Base-by-base conservation (phyloP, 1,284 basidiomycete species). In the Fistulinella cinereoalba region DNA sequence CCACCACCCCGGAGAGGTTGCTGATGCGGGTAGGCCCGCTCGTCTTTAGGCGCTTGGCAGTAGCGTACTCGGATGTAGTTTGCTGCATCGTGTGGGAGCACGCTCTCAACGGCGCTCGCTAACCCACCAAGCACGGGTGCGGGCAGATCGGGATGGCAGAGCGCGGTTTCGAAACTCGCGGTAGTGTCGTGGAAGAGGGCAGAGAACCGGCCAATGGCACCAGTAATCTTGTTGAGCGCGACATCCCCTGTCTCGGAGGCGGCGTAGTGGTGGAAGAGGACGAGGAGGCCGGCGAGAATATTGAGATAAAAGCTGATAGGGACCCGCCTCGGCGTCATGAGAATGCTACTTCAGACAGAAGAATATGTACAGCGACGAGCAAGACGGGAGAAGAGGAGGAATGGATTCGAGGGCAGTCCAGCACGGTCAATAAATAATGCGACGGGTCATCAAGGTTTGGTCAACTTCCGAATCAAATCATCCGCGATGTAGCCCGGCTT, bases 211-310 rank as follows among this genome's bases (percentile, higher is more conserved):
- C 27, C 46, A 19, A 44, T 24, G n/a, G 58, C 57, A 2, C 58
- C 49, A 0, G 57, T 53, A 23, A 58, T 27, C 33, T 60, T 61
- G 41, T 58, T 58, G 36, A 59, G 43, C 1, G 55, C 59, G 5
- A 50, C 9, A 11, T 57, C 54, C 6, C 59, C 56, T 23, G 59
- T 57, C 43, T 60, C 47, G 4, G 46, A 44, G 16, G 60, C 25
- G 9, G 47, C 50, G 32, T 18, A 56, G n/a, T 58, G 55, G 22
- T 51, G 39, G n/a, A 62, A 59, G 19, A 51, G 25, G 18, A 58
- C 57, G 23, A 61, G 9, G 10, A 58, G 31, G 19, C 53, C 55
- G 4, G 58, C 58, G 25, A 62, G 18, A 37, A 62, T 37, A 37
- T 31, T 56, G 25, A 60, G 36, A 22, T 60, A 49, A 37, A 62